Conservation (phyloP, 78 protist genomes). For the Diacronema lutheri region DNA sequence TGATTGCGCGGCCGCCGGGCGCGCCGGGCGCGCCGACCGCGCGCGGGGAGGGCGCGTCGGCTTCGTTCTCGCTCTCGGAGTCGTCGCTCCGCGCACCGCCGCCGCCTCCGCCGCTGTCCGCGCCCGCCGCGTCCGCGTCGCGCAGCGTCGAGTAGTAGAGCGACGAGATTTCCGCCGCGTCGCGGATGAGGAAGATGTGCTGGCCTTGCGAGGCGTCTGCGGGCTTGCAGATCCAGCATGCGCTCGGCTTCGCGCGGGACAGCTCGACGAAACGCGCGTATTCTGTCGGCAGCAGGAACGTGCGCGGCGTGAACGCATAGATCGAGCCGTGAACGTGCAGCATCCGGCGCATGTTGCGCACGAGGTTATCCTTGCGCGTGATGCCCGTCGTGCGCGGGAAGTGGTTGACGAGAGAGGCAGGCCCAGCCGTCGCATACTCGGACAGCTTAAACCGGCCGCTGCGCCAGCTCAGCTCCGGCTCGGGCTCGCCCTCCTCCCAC, state of each 20-base stretch:
- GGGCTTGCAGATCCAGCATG: constrained; percentile 15
- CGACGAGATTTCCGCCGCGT: neutral
- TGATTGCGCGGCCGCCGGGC: neutral
- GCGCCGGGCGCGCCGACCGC: no score
- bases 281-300: constrained; percentile 12
- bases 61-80: no score
- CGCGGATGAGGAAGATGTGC: constrained; percentile 9
- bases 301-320: neutral
- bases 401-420: neutral
- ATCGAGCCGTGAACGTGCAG: neutral
- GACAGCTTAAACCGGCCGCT: neutral
- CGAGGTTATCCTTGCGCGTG: neutral
- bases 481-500: neutral
- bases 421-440: neutral
- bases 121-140: no score
- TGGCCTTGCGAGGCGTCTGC: neutral
- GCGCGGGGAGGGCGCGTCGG: no score
- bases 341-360: constrained; percentile 24
- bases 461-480: neutral
- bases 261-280: neutral
- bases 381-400: neutral
- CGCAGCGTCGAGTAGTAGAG: neutral
- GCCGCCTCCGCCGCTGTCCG: no score
- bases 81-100: no score
- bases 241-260: neutral